Evolutionary conservation across 768 basidiomycete species (phyloP).

Genomic region (Lactarius sanguifluus): DNA sequence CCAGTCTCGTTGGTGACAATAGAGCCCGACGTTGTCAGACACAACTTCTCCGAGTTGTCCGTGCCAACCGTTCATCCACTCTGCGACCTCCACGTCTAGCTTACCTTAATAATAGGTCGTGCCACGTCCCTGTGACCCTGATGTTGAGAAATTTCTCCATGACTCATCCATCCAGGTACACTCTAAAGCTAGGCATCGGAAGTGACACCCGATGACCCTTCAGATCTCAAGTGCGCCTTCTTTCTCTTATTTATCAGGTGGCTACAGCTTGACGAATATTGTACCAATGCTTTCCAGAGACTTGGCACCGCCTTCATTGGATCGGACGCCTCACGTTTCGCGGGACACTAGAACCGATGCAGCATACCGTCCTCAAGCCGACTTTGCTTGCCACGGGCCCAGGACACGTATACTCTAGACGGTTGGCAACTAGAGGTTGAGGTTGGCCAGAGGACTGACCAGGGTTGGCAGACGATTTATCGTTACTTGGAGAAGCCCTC

Average conservation of each 20-base stretch:
- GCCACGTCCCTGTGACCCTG: slow-evolving; percentile 53
- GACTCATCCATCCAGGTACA: slow-evolving; percentile 57
- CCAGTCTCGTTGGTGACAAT: slow-evolving; percentile 55
- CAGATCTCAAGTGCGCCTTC: slow-evolving; percentile 28
- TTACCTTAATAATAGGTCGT: slow-evolving; percentile 45
- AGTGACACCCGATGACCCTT: slow-evolving; percentile 29
- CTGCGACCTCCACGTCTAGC: slow-evolving; percentile 1
- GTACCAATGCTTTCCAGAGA: slow-evolving; percentile 34
- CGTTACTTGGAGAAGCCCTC: slow-evolving; percentile 43
- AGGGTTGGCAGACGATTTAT: slow-evolving; percentile 39
- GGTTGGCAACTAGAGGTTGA: slow-evolving; percentile 71
- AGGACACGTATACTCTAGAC: slow-evolving; percentile 61
- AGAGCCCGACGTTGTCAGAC: slow-evolving; percentile 44
- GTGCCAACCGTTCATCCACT: neutral
- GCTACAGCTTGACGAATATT: neutral
- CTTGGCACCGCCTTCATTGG: slow-evolving; percentile 54
- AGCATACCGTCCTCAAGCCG: slow-evolving; percentile 45
- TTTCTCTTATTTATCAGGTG: neutral
- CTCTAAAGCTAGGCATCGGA: slow-evolving; percentile 48
- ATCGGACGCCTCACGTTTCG: slow-evolving; percentile 66
- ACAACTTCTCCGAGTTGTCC: slow-evolving; percentile 75
- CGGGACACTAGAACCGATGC: slow-evolving; percentile 53
- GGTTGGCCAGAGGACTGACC: slow-evolving; percentile 44
- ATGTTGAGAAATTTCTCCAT: slow-evolving; percentile 71
- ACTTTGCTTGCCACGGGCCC: slow-evolving; percentile 62